Conservation (phyloP, 768 basidiomycete species). For the Dendrothele bispora region DNA sequence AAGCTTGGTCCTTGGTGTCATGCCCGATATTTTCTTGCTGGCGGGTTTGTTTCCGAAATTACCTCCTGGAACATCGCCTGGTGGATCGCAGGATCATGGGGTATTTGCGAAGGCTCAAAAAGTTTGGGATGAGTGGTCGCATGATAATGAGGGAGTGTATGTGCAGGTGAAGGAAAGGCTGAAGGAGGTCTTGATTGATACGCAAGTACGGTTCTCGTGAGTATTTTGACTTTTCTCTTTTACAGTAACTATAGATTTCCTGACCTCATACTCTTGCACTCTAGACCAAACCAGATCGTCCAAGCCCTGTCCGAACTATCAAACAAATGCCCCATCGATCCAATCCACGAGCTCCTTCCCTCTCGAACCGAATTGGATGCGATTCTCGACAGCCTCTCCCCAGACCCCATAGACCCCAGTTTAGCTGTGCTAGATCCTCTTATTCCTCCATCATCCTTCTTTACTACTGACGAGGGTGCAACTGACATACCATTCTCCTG, state of each 20-base stretch:
- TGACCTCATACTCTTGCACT: neutral
- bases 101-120: neutral
- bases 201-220: neutral
- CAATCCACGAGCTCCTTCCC: slow-evolving; percentile 28
- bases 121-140: neutral
- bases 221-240: neutral
- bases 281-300: neutral
- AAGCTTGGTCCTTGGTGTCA: neutral
- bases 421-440: slow-evolving; percentile 57
- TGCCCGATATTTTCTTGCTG: neutral
- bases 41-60: neutral
- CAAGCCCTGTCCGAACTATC: neutral
- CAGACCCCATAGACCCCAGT: slow-evolving; percentile 34
- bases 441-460: slow-evolving; percentile 43
- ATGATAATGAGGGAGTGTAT: neutral
- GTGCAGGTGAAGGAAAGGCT: neutral
- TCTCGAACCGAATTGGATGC: slow-evolving; percentile 30
- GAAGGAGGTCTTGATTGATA: neutral
- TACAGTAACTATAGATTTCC: neutral
- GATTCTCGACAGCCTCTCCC: slow-evolving; percentile 33
- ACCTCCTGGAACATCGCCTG: no score
- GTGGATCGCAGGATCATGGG: neutral
- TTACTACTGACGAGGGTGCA: slow-evolving; percentile 13
- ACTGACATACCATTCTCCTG: slow-evolving; percentile 11
- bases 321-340: neutral